A percentile compares a stretch with the other conserved stretches of the same genome.
Conservation (phyloP, 1,284 basidiomycete genomes). For the Fomitopsis betulina region DNA sequence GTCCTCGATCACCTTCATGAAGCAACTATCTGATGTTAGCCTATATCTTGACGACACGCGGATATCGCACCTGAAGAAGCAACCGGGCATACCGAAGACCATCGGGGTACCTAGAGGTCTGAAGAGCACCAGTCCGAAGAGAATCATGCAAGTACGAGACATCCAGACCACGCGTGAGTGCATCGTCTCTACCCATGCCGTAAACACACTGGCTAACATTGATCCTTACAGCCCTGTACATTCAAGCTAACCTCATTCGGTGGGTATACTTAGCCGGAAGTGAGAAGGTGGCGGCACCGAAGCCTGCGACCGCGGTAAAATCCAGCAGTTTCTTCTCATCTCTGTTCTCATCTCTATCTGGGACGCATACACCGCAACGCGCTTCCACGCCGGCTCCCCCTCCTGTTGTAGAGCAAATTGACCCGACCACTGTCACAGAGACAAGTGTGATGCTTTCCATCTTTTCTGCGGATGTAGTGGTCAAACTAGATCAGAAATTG, state of each 20-base stretch:
- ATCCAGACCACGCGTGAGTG: slow-evolving; percentile 66
- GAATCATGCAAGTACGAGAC: slow-evolving; percentile 64
- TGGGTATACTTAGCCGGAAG: slow-evolving; percentile 76
- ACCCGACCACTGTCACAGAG: slow-evolving; percentile 54
- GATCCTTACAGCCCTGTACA: slow-evolving; percentile 55
- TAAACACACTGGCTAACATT: background rate
- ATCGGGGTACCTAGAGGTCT: slow-evolving; percentile 56
- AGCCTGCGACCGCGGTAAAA: slow-evolving; percentile 28
- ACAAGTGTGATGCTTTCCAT: slow-evolving; percentile 77
- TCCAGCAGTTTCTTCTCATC: slow-evolving; percentile 74
- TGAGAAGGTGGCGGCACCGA: slow-evolving; percentile 45
- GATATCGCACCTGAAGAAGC: slow-evolving; percentile 75
- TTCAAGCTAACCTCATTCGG: slow-evolving; percentile 80
- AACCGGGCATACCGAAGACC: slow-evolving; percentile 50
- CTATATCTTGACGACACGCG: slow-evolving; percentile 79
- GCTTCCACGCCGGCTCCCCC: slow-evolving; percentile 36
- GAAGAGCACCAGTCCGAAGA: slow-evolving; percentile 39
- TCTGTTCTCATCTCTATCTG: slow-evolving; percentile 62
- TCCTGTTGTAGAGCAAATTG: slow-evolving; percentile 38
- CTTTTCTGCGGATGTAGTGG: slow-evolving; percentile 78
- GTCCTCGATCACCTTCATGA: slow-evolving; percentile 95
- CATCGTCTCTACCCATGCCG: background rate
- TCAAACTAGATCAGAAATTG: slow-evolving; percentile 71
- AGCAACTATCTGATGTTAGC: slow-evolving; percentile 70
- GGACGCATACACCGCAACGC: slow-evolving; percentile 37